Evolutionary conservation across 805 yeast genomes (phyloP), one percentile per base, ranked within the genome.

Genomic region (Cyberlindnera japonica): DNA sequence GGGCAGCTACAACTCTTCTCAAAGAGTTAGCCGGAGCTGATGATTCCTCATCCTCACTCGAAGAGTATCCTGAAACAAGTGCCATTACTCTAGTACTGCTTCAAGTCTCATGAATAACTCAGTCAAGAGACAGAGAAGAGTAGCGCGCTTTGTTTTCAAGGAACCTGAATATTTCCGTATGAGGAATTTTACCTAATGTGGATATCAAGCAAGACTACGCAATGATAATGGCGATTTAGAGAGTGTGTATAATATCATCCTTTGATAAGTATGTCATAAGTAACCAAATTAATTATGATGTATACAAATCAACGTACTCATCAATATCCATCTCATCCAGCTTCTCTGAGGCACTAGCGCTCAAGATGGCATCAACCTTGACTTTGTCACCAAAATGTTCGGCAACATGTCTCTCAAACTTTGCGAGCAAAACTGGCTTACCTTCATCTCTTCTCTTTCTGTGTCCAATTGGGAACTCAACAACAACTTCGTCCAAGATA

Each of bases 401-500:
- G 14, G 59, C 51, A 33, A 77, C 61, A 51, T 77, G 81, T 37
- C 66, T 69, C 54, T 72, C 68, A 47, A 75, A 77, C 61, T 77
- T 77, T 35, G 62, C 52, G 33, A 72, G 56, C 43, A 77, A 54
- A 12, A 77, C 69, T 22, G 82, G 81, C 38, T 71, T 72, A 23
- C 82, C 83, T 54, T 77, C 82, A 39, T 71, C 74, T 46, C 83
- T 68, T 58, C 83, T 72, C 48, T 63, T 62, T 50, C 73, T 68
- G 62, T 77, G 83, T 12, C 83, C 83, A 44, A 77, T 63, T 55
- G 83, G 79, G 57, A 66, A 75, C 55, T 75, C 73, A 22, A 77
- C 76, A 37, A 61, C 68, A 30, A 73, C 73, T 46, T 75, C 80
- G 40, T 72, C 76, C 14, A 76, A 56, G 3, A 62, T 59, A 4